Base-by-base conservation (phyloP, 2,329 filamentous ascomycete genomes). In the Didymella exigua region DNA sequence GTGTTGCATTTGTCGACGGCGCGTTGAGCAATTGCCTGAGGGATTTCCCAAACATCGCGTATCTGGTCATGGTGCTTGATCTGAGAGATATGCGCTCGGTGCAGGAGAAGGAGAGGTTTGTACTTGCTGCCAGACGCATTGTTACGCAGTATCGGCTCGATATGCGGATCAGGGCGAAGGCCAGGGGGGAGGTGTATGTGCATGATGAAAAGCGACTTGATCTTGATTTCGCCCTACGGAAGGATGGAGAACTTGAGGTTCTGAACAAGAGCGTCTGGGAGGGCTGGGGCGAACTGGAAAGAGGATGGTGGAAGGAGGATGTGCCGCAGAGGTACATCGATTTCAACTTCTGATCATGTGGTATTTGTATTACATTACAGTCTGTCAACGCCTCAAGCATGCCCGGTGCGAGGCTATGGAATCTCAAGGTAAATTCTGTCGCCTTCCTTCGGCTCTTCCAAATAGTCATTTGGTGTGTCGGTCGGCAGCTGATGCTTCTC, bases 401-500 rank as follows among this genome's bases (percentile, higher is more conserved):
- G 11, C 10, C 18, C 7, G 14, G 21, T 8, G 4, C 19, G 10
- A 9, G 21, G 9, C 41, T 55, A 70, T 8, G 67, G 66, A 9
- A 66, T 48, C 10, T 49, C 56, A 19, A 66, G 48, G 48, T 66
- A 74, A 14, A 75, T 60, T 38, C 56, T 63, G 51, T 73, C 73
- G 2, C 69, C 72, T 6, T 65, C 63, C 42, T 60, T 66, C 18
- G 78, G 78, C 4, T 66, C 70, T 56, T 76, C 62, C 24, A 81
- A 61, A 56, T 77, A 81, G n/a, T 74, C 69, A 1, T 66, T 59
- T 10, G 72, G 80, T 1, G 49, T 55, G 13, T 63, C 54, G 23
- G 54, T 50, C 59, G 80, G 80, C 27, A 80, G 66, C 68, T 87
- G 84, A 29, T 81, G 76, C 34, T 71, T 68, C 53, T 84, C 77